Percentiles rank a stretch among this genome's conserved stretches.
phyloP scores from a whole-genome alignment of 768 basidiomycete species.

The Tricholoma sp. region DNA sequence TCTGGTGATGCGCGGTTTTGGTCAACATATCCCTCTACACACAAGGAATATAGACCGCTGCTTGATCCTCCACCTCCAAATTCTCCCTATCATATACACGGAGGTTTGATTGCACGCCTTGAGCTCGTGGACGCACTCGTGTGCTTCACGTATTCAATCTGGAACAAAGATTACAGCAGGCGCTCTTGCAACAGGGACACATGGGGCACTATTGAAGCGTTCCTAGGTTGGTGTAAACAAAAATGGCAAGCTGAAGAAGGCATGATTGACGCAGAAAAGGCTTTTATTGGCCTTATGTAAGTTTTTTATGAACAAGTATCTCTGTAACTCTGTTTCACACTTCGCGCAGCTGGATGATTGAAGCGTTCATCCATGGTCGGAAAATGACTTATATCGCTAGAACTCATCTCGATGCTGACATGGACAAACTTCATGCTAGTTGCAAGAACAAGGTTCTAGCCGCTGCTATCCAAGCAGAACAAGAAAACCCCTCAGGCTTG shows the following conservation, averaged over 20 bases:
- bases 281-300: conserved; percentile 80
- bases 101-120: conserved; percentile 68
- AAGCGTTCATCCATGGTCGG: conserved; percentile 59
- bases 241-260: conserved; percentile 58
- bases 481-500: conserved; percentile 23
- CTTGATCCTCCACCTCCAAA: conserved; percentile 56
- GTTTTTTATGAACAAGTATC: conserved; percentile 22
- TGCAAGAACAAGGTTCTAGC: conserved; percentile 33
- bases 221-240: conserved; percentile 65
- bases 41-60: conserved; percentile 61
- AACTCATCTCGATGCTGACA: conserved; percentile 32
- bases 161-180: conserved; percentile 66
- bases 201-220: conserved; percentile 66
- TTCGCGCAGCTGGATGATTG: conserved; percentile 64
- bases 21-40: conserved; percentile 62
- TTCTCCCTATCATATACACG: conserved; percentile 71
- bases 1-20: conserved; percentile 77
- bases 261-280: conserved; percentile 48
- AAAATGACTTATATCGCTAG: conserved; percentile 31
- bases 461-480: conserved; percentile 36
- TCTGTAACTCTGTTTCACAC: conserved; percentile 25
- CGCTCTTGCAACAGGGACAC: conserved; percentile 52
- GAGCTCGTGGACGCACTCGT: conserved; percentile 79
- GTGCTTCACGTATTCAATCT: conserved; percentile 79
- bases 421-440: conserved; percentile 31